Base-by-base conservation (phyloP, 2,329 filamentous ascomycete species). In the Fusarium fujikuroi region DNA sequence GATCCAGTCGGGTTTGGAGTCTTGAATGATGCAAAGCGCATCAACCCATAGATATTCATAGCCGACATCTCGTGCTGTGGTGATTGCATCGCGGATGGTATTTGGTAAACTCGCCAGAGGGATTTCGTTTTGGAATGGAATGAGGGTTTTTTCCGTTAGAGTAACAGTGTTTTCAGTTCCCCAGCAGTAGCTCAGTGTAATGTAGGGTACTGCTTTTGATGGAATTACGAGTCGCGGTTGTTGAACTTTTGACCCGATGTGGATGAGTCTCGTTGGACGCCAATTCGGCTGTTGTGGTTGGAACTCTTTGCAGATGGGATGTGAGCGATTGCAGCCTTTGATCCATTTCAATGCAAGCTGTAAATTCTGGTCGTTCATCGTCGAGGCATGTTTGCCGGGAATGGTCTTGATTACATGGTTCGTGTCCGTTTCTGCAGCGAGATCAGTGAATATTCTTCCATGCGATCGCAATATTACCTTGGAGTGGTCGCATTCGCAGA, bases 11-110 rank as follows among this genome's bases (percentile, higher is more conserved):
- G 28, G 0, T 28, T 46, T 39, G 0, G 39, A 64, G 7, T 54
- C 58, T 16, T 64, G 62, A 4, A 64, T 46, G 3, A 64, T 63
- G n/a, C 62, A 64, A 3, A 64, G 62, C 0, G 46, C 32, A n/a
- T 64, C 62, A 3, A 63, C 39, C 62, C 62, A 64, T 16, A 64
- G 2, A 3, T 63, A 63, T 5, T 54, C n/a, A 12, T 63, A 63
- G 5, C 62, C 62, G 2, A 64, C 59, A 18, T 52, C 15, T 23
- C 23, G n/a, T 2, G 62, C 9, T 3, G 32, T 40, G 12, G 32
- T 1, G 10, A 64, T 53, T 21, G 62, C 46, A 11, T 39, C 34
- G 19, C 30, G 19, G 2, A 63, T 39, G 5, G 62, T 46, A 4
- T 10, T 21, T 19, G 59, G 37, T 4, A 64, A 28, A 2, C 6